These are phyloP conservation scores for Gaertneriomyces sp. DNA, from an alignment of 192 early-diverging fungal genomes.

Conservation along the genomic window DNA sequence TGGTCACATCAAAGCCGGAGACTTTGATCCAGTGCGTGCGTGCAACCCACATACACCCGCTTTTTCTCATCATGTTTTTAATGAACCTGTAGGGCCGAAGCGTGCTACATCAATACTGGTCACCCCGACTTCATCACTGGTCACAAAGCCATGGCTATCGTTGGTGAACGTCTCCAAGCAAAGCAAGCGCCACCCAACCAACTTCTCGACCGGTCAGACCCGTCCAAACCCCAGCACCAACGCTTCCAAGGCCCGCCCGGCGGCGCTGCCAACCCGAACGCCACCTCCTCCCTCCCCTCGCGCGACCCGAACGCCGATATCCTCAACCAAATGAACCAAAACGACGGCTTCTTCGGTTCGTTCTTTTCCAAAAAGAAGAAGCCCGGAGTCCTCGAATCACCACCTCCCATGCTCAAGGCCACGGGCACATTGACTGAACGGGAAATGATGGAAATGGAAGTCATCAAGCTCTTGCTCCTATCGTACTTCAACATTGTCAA, in stretches of 20 bases:
- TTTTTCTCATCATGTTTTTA: conserved; percentile 19
- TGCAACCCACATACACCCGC: conserved; percentile 2
- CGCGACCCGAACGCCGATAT: conserved; percentile 55
- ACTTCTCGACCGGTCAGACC: background rate
- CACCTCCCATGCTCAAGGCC: conserved; percentile 87
- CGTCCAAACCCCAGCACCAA: conserved; percentile 16
- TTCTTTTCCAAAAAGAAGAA: conserved; percentile 91
- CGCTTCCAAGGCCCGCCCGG: background rate
- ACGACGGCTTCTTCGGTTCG: conserved; percentile 89
- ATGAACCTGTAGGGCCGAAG: conserved; percentile 69
- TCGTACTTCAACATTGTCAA: conserved; percentile 99
- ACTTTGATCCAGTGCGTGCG: background rate
- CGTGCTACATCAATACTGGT: conserved; percentile 96
- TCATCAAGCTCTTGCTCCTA: conserved; percentile 95
- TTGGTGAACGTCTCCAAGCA: conserved; percentile 79
- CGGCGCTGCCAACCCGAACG: conserved; percentile 31
- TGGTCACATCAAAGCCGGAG: background rate
- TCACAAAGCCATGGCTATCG: conserved; percentile 89
- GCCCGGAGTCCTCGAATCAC: conserved; percentile 58
- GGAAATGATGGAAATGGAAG: conserved; percentile 97
- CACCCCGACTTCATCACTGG: conserved; percentile 99
- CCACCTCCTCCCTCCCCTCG: conserved; percentile 17
- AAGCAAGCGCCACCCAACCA: conserved; percentile 50
- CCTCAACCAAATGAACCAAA: conserved; percentile 49
- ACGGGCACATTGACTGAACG: conserved; percentile 93